These are phyloP conservation scores for Neurospora sp. DNA, from an alignment of 495 filamentous ascomycete species.

Conservation along the genomic window DNA sequence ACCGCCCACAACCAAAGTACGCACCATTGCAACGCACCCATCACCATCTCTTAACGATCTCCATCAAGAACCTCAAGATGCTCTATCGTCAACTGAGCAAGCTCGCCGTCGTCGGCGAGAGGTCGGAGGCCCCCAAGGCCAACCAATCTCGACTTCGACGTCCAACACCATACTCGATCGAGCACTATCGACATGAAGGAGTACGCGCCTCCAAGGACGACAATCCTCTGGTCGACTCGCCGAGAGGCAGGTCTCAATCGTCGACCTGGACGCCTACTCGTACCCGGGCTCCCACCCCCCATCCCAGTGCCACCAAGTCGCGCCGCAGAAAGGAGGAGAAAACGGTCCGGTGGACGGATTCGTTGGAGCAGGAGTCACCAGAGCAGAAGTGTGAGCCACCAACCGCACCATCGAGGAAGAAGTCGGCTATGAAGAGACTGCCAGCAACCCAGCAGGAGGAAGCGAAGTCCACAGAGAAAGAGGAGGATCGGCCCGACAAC, in stretches of 20 bases:
- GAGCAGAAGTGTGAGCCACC: neutral
- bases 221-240: neutral
- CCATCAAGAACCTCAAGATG: neutral
- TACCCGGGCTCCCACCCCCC: neutral
- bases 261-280: neutral
- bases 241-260: neutral
- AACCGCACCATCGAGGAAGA: neutral
- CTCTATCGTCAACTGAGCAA: neutral
- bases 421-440: neutral
- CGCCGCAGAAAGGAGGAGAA: neutral
- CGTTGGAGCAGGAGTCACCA: neutral
- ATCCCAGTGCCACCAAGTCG: neutral
- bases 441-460: neutral
- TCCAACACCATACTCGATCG: neutral
- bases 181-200: neutral
- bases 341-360: neutral
- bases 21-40: neutral
- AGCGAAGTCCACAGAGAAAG: neutral
- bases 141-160: neutral
- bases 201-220: rapidly evolving
- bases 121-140: neutral
- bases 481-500: neutral
- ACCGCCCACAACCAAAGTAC: neutral
- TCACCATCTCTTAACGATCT: neutral
- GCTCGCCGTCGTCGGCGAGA: neutral